Evolutionary conservation across 306 rosid genomes (phyloP), one percentile per base, ranked within the genome.

Genomic region (Erythrophleum fordii): DNA sequence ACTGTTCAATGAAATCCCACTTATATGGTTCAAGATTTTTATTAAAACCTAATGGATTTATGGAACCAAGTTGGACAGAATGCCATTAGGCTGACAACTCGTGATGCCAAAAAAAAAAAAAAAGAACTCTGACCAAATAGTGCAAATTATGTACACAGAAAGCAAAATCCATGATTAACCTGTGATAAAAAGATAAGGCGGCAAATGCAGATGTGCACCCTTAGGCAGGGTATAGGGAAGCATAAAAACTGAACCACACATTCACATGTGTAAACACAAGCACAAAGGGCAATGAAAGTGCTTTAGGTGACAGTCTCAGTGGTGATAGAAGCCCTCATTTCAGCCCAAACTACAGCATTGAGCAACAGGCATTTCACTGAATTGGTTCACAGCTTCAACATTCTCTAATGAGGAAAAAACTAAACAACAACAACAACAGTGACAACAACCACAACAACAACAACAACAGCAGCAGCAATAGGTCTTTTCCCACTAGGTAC

Each of bases 261-360:
- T 72, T 62, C 71, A 76, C 35, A 76, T 52, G 66, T 10, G n/a
- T 58, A 78, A 46, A 56, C 44, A 80, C 52, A 76, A 55, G 64
- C 58, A 82, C 70, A 65, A 53, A 52, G 42, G 16, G 23, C 52
- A 71, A 76, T 76, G 55, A 56, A 72, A 6, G 73, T 55, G 67
- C 61, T 20, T 72, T 42, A 65, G 64, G 75, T 75, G 75, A 64
- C 22, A 45, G 66, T 60, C 51, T 46, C 29, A 13, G 65, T 73
- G 73, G 25, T 55, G 28, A 55, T 6, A 55, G 61, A 55, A 55
- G 28, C 61, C 61, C 28, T 55, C 11, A 22, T 55, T 55, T 55
- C 61, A 55, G 61, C 25, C 61, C 2, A 2, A 73, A 74, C 28
- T n/a, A n/a, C n/a, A n/a, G n/a, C 56, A 41, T 37, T 13, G n/a